phyloP scores from a whole-genome alignment of 352 stramenopile genomes.

The Vaucheria bursata region DNA sequence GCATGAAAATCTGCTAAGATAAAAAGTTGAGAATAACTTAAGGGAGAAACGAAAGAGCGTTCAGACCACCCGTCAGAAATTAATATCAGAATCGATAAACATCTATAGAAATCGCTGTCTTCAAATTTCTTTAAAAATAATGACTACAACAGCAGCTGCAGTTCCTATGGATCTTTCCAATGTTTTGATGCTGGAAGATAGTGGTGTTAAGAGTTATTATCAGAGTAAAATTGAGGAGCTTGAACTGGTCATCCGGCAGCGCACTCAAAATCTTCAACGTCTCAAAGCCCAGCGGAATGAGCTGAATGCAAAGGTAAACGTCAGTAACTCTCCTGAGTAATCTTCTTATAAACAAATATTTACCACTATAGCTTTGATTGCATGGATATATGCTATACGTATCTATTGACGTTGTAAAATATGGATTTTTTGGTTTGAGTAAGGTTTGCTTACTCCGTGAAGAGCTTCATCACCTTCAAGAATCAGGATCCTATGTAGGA shows the following conservation, averaged over 20 bases:
- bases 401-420: too few species aligned
- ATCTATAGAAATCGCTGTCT: too few species aligned
- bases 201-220: constrained; percentile 64
- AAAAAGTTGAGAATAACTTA: too few species aligned
- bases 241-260: constrained; percentile 81
- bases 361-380: too few species aligned
- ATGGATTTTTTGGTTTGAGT: not conserved
- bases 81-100: too few species aligned
- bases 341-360: too few species aligned
- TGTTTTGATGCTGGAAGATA: not conserved
- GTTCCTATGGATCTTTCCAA: not conserved
- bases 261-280: constrained; percentile 88
- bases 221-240: constrained; percentile 88
- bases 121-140: too few species aligned
- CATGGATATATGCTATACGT: too few species aligned
- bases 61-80: too few species aligned
- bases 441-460: constrained; percentile 87
- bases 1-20: too few species aligned
- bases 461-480: constrained; percentile 95
- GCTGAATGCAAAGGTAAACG: constrained; percentile 93
- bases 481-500: constrained; percentile 94
- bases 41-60: too few species aligned
- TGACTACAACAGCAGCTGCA: not conserved
- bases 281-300: constrained; percentile 98
- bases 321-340: too few species aligned